Percentiles rank a stretch among this genome's conserved stretches.
Conservation (phyloP, 768 basidiomycete genomes). For the Amanita subjunquillea region DNA sequence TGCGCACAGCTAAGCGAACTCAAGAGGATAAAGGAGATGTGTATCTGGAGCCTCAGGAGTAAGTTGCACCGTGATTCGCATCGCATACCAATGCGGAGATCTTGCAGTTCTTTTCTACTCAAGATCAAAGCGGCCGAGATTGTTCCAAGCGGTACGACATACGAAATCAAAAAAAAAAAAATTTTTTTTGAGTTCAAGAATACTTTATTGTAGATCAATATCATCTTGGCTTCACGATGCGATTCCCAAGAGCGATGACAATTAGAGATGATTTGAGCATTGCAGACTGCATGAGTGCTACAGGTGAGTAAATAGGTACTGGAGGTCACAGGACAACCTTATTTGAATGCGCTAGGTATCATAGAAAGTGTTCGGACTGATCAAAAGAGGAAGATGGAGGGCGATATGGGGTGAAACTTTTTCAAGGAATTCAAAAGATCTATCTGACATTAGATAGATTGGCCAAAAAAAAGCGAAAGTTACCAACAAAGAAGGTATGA, state of each 20-base stretch:
- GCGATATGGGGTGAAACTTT: constrained; percentile 35
- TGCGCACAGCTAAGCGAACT: constrained; percentile 45
- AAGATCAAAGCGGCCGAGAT: constrained; percentile 94
- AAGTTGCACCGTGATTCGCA: constrained; percentile 10
- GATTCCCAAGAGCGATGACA: constrained; percentile 79
- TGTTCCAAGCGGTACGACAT: constrained; percentile 49
- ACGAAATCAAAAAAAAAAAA: background rate
- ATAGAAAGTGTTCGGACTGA: constrained; percentile 51
- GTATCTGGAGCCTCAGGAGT: constrained; percentile 88
- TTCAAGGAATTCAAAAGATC: background rate
- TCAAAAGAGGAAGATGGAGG: constrained; percentile 69
- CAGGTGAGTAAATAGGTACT: constrained; percentile 28
- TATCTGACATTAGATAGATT: background rate
- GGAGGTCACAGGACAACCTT: background rate
- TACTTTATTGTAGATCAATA: constrained; percentile 51
- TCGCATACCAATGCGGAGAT: background rate
- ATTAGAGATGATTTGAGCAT: constrained; percentile 73
- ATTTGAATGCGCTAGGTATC: constrained; percentile 28
- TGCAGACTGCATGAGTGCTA: constrained; percentile 64
- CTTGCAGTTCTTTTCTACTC: constrained; percentile 77
- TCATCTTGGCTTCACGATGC: constrained; percentile 80
- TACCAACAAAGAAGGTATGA: constrained; percentile 36
- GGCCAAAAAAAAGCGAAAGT: constrained; percentile 2
- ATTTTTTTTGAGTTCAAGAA: background rate
- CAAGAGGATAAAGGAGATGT: constrained; percentile 83